These are phyloP conservation scores for Russula vinacea DNA, from an alignment of 768 basidiomycete species.

Conservation along the genomic window DNA sequence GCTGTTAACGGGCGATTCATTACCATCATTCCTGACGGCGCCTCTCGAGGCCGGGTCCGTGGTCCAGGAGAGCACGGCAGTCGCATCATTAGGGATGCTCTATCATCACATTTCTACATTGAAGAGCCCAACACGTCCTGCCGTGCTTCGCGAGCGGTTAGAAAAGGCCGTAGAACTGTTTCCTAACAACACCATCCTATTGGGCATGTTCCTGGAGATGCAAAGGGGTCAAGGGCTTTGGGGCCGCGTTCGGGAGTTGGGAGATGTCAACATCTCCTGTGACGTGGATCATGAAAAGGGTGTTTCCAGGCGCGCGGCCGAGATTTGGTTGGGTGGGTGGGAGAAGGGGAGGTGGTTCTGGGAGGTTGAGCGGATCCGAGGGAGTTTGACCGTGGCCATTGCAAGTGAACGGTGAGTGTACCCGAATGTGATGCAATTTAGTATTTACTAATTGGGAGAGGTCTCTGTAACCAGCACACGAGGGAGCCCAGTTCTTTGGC, in stretches of 20 bases:
- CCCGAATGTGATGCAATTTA: not conserved
- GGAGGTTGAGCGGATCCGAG: constrained; percentile 69
- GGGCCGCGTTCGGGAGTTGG: constrained; percentile 60
- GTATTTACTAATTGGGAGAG: constrained; percentile 7
- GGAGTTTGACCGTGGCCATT: constrained; percentile 57
- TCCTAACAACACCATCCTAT: constrained; percentile 65
- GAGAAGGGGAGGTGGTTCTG: constrained; percentile 66
- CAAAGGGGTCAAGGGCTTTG: constrained; percentile 77
- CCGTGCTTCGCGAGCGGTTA: constrained; percentile 54
- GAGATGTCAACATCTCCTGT: constrained; percentile 45
- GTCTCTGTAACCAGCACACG: constrained; percentile 49
- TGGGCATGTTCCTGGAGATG: constrained; percentile 72
- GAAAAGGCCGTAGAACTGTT: constrained; percentile 54
- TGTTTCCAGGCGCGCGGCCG: constrained; percentile 55
- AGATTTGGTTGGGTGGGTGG: constrained; percentile 82
- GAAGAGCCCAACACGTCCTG: constrained; percentile 56
- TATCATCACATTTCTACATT: constrained; percentile 57
- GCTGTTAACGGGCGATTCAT: constrained; percentile 48
- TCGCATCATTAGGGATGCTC: constrained; percentile 55
- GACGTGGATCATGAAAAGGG: constrained; percentile 49
- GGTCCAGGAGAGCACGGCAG: constrained; percentile 53
- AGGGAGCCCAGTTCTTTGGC: constrained; percentile 66
- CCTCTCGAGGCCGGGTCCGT: constrained; percentile 29
- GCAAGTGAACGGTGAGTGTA: constrained; percentile 61
- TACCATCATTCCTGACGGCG: constrained; percentile 40